Evolutionary conservation across 1,139 yeast genomes (phyloP).

Genomic region (Candida tetrigidarum): DNA sequence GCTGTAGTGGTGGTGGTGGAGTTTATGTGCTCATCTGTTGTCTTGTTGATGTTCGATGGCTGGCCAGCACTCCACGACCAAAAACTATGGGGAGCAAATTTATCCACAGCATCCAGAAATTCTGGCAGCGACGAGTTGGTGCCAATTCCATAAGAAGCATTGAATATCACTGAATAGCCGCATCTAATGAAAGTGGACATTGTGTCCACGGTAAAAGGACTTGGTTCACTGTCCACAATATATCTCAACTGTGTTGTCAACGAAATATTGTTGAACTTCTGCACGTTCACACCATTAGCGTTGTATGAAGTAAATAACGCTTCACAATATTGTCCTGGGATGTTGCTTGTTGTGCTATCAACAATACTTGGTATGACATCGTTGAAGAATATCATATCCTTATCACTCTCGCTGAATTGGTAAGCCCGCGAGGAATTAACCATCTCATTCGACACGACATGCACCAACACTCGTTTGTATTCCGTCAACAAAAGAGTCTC

Average conservation of each 20-base stretch:
- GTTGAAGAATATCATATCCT: conserved; percentile 23
- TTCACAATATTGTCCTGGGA: conserved; percentile 14
- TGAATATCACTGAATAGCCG: conserved; percentile 67
- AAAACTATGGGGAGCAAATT: conserved; percentile 35
- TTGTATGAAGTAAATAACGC: conserved; percentile 5
- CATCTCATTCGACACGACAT: conserved; percentile 34
- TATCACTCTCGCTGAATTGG: conserved; percentile 26
- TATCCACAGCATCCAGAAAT: conserved; percentile 16
- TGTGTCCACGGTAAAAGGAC: conserved; percentile 34
- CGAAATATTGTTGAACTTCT: conserved; percentile 22
- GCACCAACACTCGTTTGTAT: conserved; percentile 44
- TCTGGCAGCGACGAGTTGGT: neutral
- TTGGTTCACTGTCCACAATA: conserved; percentile 32
- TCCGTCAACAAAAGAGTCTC: conserved; percentile 45
- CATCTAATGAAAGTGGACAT: conserved; percentile 45
- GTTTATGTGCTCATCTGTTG: neutral
- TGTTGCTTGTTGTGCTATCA: conserved; percentile 13
- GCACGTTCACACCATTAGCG: conserved; percentile 3
- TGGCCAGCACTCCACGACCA: conserved; percentile 78
- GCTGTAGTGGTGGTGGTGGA: neutral
- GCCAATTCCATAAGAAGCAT: conserved; percentile 31
- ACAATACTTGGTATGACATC: conserved; percentile 19
- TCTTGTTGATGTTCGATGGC: conserved; percentile 34
- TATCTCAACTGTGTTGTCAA: conserved; percentile 41
- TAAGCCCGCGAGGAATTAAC: conserved; percentile 23